Conservation (phyloP, 148 eudicot genomes). For the Nepenthes gracilis region DNA sequence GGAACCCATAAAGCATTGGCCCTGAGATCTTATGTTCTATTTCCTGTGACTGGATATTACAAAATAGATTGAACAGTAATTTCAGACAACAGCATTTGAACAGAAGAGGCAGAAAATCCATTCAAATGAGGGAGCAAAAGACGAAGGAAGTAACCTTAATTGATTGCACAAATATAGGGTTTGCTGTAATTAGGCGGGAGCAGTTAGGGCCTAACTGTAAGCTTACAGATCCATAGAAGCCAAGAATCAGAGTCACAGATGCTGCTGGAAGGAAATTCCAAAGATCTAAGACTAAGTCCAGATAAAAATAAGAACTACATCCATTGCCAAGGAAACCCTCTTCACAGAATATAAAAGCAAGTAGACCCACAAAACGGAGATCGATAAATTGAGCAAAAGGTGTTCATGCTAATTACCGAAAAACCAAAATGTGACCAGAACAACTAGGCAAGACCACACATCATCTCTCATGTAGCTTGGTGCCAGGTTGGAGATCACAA, state of each 20-base stretch:
- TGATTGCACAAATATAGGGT: conserved; percentile 48
- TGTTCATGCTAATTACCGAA: conserved; percentile 27
- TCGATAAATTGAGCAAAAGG: not conserved
- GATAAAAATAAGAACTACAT: not conserved
- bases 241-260: conserved; percentile 64
- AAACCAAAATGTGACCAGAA: conserved; percentile 54
- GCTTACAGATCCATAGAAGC: conserved; percentile 60
- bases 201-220: conserved; percentile 60
- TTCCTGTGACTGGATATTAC: conserved; percentile 30
- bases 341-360: not conserved
- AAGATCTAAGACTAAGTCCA: not conserved
- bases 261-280: conserved; percentile 35
- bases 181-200: conserved; percentile 53
- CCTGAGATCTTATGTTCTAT: conserved; percentile 14
- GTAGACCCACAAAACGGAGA: not conserved
- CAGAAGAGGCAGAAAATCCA: not conserved
- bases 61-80: not conserved
- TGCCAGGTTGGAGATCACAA: not conserved
- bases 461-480: conserved; percentile 24
- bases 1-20: conserved; percentile 41
- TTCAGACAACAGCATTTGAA: not conserved
- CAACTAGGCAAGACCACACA: conserved; percentile 45
- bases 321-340: not conserved
- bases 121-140: conserved; percentile 6
- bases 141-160: conserved; percentile 41